These are phyloP conservation scores for Fusarium miscanthi DNA, from an alignment of 2,329 filamentous ascomycete genomes.

Conservation along the genomic window DNA sequence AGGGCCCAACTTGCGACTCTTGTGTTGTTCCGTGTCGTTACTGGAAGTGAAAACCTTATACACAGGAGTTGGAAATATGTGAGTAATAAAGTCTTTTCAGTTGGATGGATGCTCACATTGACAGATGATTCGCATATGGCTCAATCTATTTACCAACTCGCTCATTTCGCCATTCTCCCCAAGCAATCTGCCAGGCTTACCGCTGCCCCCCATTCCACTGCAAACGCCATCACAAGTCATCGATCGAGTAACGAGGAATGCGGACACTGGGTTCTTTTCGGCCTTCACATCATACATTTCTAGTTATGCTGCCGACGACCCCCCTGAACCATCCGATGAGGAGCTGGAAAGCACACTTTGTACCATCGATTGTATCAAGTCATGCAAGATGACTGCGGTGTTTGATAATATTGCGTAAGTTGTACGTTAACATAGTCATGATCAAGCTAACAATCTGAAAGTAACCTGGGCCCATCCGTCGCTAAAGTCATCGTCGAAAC, in stretches of 20 bases:
- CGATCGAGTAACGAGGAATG: conserved; percentile 81
- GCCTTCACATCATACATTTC: conserved; percentile 96
- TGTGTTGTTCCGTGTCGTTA: conserved; percentile 93
- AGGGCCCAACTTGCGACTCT: conserved; percentile 93
- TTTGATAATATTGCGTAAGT: conserved; percentile 84
- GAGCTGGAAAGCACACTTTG: conserved; percentile 95
- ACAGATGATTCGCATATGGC: conserved; percentile 88
- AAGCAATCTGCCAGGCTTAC: conserved; percentile 70
- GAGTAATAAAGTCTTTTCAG: conserved; percentile 52
- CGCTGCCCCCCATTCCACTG: conserved; percentile 84
- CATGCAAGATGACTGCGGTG: conserved; percentile 85
- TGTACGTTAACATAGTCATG: neutral
- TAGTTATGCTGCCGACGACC: conserved; percentile 98
- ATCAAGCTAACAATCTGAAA: conserved; percentile 29
- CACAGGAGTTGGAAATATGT: conserved; percentile 82
- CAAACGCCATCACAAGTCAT: conserved; percentile 94
- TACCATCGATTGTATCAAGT: conserved; percentile 92
- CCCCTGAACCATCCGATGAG: conserved; percentile 95
- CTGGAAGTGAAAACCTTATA: conserved; percentile 83
- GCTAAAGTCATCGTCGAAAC: conserved; percentile 66
- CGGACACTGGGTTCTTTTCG: conserved; percentile 88
- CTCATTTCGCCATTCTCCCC: conserved; percentile 85
- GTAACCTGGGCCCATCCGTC: conserved; percentile 52
- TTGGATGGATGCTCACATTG: conserved; percentile 34
- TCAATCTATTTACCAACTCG: conserved; percentile 96